Evolutionary conservation across 192 early-diverging fungal species (phyloP).

Genomic region (Podila horticola): DNA sequence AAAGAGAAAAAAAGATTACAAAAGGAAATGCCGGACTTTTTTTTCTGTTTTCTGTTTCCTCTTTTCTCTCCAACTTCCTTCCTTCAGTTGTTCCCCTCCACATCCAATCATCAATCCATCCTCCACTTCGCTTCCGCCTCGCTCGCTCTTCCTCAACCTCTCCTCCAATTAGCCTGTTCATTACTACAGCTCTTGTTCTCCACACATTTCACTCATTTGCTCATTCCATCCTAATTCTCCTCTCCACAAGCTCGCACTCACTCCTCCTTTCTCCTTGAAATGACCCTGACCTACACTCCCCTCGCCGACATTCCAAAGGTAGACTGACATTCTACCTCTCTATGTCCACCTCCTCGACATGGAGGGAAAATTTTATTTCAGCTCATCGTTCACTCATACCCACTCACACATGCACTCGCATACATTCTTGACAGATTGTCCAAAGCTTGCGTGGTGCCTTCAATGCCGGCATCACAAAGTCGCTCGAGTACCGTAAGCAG

Average conservation of each 20-base stretch:
- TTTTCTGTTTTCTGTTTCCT: background rate
- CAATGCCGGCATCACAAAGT: slow-evolving; percentile 50
- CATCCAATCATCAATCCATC: background rate
- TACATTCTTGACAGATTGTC: slow-evolving; percentile 38
- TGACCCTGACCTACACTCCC: slow-evolving; percentile 38
- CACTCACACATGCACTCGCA: background rate
- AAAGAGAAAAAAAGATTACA: slow-evolving; percentile 9
- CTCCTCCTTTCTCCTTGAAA: slow-evolving; percentile 2
- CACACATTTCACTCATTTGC: slow-evolving; percentile 2
- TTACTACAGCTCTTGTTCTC: slow-evolving; percentile 25
- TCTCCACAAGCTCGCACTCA: background rate
- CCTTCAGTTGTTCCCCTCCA: slow-evolving; percentile 2
- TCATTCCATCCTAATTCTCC: background rate
- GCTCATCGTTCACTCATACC: background rate
- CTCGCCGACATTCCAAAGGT: slow-evolving; percentile 46
- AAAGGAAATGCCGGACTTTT: background rate
- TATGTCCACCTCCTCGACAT: background rate
- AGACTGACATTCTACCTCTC: background rate
- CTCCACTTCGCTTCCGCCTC: background rate
- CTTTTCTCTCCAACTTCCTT: background rate
- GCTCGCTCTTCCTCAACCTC: background rate
- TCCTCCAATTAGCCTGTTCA: slow-evolving; percentile 9
- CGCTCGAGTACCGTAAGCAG: slow-evolving; percentile 63
- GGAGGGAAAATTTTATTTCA: no score
- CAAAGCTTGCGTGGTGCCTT: slow-evolving; percentile 51